Percentiles rank a stretch among this genome's conserved stretches.
These are phyloP conservation scores for Boletus sp. DNA, from an alignment of 768 basidiomycete species.

Conservation along the genomic window DNA sequence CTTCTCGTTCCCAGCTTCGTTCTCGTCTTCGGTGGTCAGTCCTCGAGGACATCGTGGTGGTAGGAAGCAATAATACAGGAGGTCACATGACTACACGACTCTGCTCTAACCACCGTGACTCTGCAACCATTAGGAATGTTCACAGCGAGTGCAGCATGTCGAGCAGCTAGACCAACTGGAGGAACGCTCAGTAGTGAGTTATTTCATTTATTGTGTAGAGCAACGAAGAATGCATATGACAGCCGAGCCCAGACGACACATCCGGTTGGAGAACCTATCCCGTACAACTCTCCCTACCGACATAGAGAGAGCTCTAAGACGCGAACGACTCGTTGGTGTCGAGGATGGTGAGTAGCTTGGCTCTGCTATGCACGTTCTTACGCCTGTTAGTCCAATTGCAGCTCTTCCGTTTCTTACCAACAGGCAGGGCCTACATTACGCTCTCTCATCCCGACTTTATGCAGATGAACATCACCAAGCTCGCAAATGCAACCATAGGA, in stretches of 20 bases:
- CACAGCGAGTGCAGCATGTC: conserved; percentile 22
- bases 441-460: conserved; percentile 48
- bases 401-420: conserved; percentile 60
- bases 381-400: conserved; percentile 49
- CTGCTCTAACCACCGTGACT: neutral
- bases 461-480: conserved; percentile 38
- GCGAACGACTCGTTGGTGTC: conserved; percentile 45
- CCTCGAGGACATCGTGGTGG: conserved; percentile 58
- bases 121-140: conserved; percentile 12
- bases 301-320: conserved; percentile 44
- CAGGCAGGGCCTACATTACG: conserved; percentile 57
- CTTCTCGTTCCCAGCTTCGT: conserved; percentile 58
- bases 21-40: conserved; percentile 55
- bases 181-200: conserved; percentile 16
- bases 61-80: conserved; percentile 26
- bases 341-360: conserved; percentile 32
- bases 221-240: conserved; percentile 6
- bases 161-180: conserved; percentile 7
- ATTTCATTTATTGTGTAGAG: neutral
- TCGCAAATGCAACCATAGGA: conserved; percentile 45
- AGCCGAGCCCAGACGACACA: conserved; percentile 36
- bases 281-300: conserved; percentile 54
- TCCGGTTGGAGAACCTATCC: conserved; percentile 51
- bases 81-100: conserved; percentile 28
- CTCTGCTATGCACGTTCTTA: conserved; percentile 9